A percentile compares a stretch with the other conserved stretches of the same genome.
Evolutionary conservation across 2,329 filamentous ascomycete species (phyloP).

Genomic region (Aspergillus bombycis): DNA sequence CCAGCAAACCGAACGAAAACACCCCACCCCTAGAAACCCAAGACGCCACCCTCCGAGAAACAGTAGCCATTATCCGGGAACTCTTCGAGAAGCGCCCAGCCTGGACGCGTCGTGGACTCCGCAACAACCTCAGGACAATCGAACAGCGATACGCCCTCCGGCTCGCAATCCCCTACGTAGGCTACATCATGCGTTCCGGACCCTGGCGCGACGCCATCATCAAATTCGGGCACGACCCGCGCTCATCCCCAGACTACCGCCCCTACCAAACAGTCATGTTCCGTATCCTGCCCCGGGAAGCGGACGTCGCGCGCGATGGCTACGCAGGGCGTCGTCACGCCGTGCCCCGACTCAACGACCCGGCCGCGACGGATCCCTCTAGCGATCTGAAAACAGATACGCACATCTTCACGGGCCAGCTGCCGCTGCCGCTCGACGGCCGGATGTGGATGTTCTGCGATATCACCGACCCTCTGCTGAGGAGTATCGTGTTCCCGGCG

Average conservation of each 20-base stretch:
- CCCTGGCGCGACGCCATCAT: constrained; percentile 90
- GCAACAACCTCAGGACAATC: constrained; percentile 66
- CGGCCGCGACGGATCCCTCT: constrained; percentile 13
- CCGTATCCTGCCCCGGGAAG: constrained; percentile 59
- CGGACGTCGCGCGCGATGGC: constrained; percentile 37
- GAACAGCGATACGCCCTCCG: constrained; percentile 63
- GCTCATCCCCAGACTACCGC: constrained; percentile 73
- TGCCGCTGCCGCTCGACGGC: constrained; percentile 71
- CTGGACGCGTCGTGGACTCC: constrained; percentile 81
- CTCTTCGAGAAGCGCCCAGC: constrained; percentile 76
- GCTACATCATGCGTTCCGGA: constrained; percentile 89
- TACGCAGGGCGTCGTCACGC: constrained; percentile 33
- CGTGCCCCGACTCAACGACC: constrained; percentile 25
- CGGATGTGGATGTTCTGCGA: constrained; percentile 96
- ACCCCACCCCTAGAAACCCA: constrained; percentile 54
- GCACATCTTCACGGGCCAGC: constrained; percentile 82
- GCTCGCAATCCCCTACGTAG: constrained; percentile 78
- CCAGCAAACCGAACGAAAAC: constrained; percentile 62
- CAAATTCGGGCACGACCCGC: constrained; percentile 82
- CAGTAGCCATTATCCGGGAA: constrained; percentile 65
- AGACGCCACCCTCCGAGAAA: constrained; percentile 62
- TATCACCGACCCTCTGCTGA: constrained; percentile 77
- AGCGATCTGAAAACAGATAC: constrained; percentile 19
- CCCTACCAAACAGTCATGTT: constrained; percentile 90
- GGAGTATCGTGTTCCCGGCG: constrained; percentile 65